Base-by-base conservation (phyloP, 768 basidiomycete genomes). In the Phanerochaete sordida region DNA sequence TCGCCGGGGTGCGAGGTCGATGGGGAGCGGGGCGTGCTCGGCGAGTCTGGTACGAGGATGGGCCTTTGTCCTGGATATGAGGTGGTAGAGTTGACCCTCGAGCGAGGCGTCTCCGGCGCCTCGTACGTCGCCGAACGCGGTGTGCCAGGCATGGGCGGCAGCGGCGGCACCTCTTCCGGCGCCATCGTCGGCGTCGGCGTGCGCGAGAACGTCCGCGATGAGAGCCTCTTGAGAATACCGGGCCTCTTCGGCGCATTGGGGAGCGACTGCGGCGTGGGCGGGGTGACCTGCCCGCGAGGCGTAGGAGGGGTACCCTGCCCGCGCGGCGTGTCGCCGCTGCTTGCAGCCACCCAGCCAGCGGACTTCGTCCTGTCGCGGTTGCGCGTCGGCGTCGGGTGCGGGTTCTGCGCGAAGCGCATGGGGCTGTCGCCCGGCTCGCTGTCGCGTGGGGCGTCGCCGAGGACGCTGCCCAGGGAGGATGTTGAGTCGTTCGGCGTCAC, bases 331-430 rank as follows among this genome's bases (percentile, higher is more conserved):
- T n/a, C n/a, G n/a, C n/a, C n/a, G n/a, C n/a, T n/a, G n/a, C n/a
- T n/a, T n/a, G n/a, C n/a, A 23, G 43, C 39, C 1, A 2, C 16
- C 43, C 39, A 33, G 5, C 52, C 31, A 21, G 33, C 28, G 16
- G 21, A 54, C 52, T 48, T 48, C 3, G n/a, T 24, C 12, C 27
- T 30, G 11, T 31, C 21, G 23, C 53, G 23, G 5, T 33, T 26
- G 5, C 23, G 31, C 13, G 39, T 16, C 15, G 59, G 52, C 45
- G 59, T 54, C 8, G 53, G 37, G 15, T 54, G 53, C 7, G 61
- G 48, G 44, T 62, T 62, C 56, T 62, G 56, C 27, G 61, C 61
- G 31, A 62, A 62, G 13, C 35, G 43, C 50, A 62, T 62, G 2
- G 59, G 52, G 27, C 56, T 47, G 49, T 26, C 44, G 2, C 37